Evolutionary conservation across 495 filamentous ascomycete genomes (phyloP), one percentile per base, ranked within the genome.

Genomic region (Aspergillus bertholletiae): DNA sequence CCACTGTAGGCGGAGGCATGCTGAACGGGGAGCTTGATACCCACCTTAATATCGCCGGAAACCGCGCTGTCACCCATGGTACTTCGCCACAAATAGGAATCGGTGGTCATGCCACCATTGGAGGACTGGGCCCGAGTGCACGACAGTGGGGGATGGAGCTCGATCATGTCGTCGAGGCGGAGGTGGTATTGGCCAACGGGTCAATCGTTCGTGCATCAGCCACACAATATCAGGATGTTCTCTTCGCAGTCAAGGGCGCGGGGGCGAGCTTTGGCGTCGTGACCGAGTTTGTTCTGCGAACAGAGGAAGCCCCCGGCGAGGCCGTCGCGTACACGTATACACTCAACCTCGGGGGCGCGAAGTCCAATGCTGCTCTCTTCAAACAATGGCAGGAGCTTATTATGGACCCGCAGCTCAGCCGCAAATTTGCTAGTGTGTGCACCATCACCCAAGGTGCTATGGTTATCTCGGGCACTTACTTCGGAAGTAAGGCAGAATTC

Each of bases 61-160:
- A 80, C 23, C 74, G 88, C 7, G 88, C 85, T 13, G 78, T 91
- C 5, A 65, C 88, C 0, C 88, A 88, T 57, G 88, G 85, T 17
- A 82, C 81, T 12, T 87, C 81, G 53, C 80, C 85, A 7, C 63
- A 72, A n/a, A 80, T 89, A 26, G 89, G 89, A 15, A 78, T 87
- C 20, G 87, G 84, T 21, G 89, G 89, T 5, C 89, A 93, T 64
- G 77, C 81, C 46, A 85, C 85, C 0, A 85, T 90, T 49, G 88
- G 88, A 13, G 88, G 88, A 6, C 82, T 78, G 39, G 88, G 88
- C 0, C 74, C 79, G 23, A 73, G 71, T 7, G 83, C 84, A 7
- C 81, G 87, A 20, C 76, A 80, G 28, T 88, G 80, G 75, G 88
- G 88, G 17, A 63, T 82, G 0, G 74, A 84, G 0, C 66, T 92